Evolutionary conservation across 2,329 filamentous ascomycete species (phyloP).

Genomic region (Fusarium redolens): DNA sequence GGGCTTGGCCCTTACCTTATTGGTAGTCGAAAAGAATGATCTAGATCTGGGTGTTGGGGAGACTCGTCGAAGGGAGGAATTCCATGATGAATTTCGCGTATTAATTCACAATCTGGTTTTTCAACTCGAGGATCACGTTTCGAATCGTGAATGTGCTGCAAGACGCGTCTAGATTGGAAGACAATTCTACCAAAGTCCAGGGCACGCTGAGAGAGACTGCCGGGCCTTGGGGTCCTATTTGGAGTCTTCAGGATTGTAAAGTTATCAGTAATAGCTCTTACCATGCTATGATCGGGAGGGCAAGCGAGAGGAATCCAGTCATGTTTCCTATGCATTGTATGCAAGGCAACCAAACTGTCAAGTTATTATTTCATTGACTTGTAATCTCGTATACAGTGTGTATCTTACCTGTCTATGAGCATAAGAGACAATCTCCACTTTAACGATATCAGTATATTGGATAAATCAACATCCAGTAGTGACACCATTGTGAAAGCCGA

Average conservation of each 20-base stretch:
- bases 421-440: background rate
- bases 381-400: background rate
- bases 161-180: background rate
- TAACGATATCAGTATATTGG: background rate
- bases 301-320: background rate
- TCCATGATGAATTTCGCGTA: background rate
- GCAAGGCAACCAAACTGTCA: background rate
- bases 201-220: accelerated
- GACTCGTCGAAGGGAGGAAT: background rate
- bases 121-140: background rate
- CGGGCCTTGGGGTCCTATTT: background rate
- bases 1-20: background rate
- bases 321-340: background rate
- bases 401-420: background rate
- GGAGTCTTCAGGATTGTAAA: background rate
- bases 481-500: background rate
- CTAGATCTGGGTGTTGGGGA: accelerated
- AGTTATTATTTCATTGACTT: accelerated
- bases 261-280: background rate
- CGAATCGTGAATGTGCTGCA: background rate
- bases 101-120: no score
- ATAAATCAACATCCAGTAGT: background rate
- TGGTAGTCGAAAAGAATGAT: accelerated
- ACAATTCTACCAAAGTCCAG: accelerated
- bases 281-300: background rate